Conservation (phyloP, 495 filamentous ascomycete genomes). For the Pseudoneurospora amorphoporcata region DNA sequence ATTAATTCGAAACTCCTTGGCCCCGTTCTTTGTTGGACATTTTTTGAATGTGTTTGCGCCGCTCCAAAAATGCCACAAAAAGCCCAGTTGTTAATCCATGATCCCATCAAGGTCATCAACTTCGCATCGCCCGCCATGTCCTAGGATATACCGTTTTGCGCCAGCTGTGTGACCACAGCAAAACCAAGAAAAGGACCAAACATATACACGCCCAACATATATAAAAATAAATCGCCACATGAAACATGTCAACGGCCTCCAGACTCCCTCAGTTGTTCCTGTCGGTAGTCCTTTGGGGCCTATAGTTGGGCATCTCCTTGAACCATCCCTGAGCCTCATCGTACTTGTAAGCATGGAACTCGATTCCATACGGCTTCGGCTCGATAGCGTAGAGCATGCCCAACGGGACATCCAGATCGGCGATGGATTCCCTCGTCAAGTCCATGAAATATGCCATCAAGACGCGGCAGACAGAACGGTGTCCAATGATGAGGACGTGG, state of each 20-base stretch:
- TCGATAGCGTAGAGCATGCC: slow-evolving; percentile 89
- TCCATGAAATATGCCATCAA: slow-evolving; percentile 94
- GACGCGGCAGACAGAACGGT: slow-evolving; percentile 82
- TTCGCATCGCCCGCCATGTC: not conserved
- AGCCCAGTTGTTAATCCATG: not conserved
- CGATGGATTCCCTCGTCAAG: slow-evolving; percentile 77
- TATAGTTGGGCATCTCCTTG: slow-evolving; percentile 66
- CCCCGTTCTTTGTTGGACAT: not conserved
- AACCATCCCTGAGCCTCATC: slow-evolving; percentile 69
- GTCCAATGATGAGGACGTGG: slow-evolving; percentile 81
- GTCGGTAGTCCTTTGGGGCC: slow-evolving; percentile 48
- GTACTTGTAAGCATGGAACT: slow-evolving; percentile 89
- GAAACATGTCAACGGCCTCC: not conserved
- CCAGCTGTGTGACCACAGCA: not conserved
- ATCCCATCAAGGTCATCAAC: not conserved
- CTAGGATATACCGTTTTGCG: not conserved
- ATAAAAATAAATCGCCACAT: not conserved
- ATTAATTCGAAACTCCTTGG: not conserved
- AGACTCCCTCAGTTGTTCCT: slow-evolving; percentile 16
- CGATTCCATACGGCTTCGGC: slow-evolving; percentile 95
- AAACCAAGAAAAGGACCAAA: not conserved
- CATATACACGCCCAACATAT: not conserved
- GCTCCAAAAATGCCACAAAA: not conserved
- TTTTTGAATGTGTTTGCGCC: not conserved
- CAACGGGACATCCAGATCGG: slow-evolving; percentile 83